Evolutionary conservation across 148 eudicot genomes (phyloP).

Genomic region (Cornus florida): DNA sequence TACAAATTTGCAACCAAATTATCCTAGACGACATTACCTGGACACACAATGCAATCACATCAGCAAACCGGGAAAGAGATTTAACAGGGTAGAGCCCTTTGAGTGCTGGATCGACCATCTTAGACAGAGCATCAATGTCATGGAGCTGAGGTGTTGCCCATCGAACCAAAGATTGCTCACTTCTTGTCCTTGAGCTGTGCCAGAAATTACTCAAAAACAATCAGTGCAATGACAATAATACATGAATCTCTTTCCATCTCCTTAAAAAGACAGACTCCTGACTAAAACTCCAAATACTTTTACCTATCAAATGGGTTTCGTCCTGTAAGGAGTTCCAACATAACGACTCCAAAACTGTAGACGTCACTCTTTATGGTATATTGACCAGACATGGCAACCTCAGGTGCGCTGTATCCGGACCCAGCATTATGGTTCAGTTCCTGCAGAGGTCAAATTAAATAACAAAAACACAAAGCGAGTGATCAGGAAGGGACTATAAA

Average conservation of each 20-base stretch:
- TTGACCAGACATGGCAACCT: conserved; percentile 94
- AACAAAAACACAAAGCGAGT: too few species aligned
- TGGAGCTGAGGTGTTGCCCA: conserved; percentile 99
- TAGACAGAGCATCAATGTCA: conserved; percentile 82
- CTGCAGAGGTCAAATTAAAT: conserved; percentile 33
- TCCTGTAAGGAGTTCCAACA: conserved; percentile 96
- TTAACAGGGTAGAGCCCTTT: conserved; percentile 88
- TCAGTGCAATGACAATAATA: not conserved
- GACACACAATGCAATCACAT: conserved; percentile 90
- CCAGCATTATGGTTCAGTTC: conserved; percentile 57
- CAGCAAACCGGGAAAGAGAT: conserved; percentile 92
- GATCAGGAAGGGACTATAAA: too few species aligned
- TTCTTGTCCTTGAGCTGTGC: conserved; percentile 64
- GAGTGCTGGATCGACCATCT: conserved; percentile 90
- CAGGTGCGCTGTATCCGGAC: conserved; percentile 79
- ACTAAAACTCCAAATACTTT: not conserved
- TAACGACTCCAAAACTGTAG: conserved; percentile 89
- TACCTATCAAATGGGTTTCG: conserved; percentile 91
- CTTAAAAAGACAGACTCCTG: not conserved
- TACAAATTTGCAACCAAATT: not conserved
- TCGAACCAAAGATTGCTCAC: conserved; percentile 81
- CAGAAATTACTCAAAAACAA: conserved; percentile 7
- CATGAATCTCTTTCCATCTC: not conserved
- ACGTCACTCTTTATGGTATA: conserved; percentile 89
- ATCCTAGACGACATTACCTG: conserved; percentile 49